Evolutionary conservation across 768 basidiomycete species (phyloP), one percentile per base, ranked within the genome.

Genomic region (Neoboletus brunneissimus): DNA sequence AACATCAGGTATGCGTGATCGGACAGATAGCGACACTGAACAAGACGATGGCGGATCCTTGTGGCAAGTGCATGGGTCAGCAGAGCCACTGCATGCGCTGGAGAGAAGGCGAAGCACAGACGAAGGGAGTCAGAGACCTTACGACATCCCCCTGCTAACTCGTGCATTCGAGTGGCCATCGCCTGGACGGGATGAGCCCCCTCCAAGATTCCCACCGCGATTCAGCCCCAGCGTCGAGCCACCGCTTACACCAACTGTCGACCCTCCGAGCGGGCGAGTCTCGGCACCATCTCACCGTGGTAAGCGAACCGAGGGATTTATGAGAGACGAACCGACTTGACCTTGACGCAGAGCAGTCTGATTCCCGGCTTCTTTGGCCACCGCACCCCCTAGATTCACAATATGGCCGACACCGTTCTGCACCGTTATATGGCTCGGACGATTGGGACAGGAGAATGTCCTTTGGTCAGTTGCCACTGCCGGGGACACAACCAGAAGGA

Each of bases 31-130:
- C 60, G 79, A 81, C 56, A 72, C 70, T 10, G 82, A 81, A 58
- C 74, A 78, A 37, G 79, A 80, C 8, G 70, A 75, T 16, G 77
- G 76, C 1, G 76, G 74, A 29, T 78, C 79, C n/a, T 68, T 75
- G 57, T 60, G 64, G 56, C 69, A 58, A 37, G 53, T 38, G 34
- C 61, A 61, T 23, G 56, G 42, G 38, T 32, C 59, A 32, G n/a
- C 52, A 29, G 68, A 59, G n/a, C 31, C 47, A 35, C 41, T 31
- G 22, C 51, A 20, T 52, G 12, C 48, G 18, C 18, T 37, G 41
- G 59, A 60, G 45, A 55, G 60, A 59, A 54, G 61, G 15, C 48
- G 61, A 61, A 67, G 58, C 32, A 60, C 37, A 22, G 60, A 63
- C n/a, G 60, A 64, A 34, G 61, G 55, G 50, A 29, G 48, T 25